Evolutionary conservation across 805 yeast genomes (phyloP).

Genomic region (Cyberlindnera galapagoensis): DNA sequence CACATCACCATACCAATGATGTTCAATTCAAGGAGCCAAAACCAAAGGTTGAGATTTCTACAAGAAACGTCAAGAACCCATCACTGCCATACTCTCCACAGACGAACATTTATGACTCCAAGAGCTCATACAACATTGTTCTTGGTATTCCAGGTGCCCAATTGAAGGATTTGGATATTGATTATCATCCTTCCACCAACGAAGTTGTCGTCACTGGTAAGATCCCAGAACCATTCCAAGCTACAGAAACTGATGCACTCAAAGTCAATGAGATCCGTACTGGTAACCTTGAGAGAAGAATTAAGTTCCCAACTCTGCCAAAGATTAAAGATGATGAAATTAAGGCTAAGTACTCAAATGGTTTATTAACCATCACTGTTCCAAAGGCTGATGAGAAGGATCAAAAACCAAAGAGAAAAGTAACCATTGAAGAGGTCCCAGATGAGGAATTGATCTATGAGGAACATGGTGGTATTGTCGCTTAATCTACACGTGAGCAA

Average conservation of each 20-base stretch:
- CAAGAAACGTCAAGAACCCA: constrained; percentile 21
- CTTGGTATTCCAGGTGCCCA: constrained; percentile 56
- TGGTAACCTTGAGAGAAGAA: constrained; percentile 51
- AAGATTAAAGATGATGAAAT: constrained; percentile 46
- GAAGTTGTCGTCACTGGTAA: constrained; percentile 49
- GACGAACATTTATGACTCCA: constrained; percentile 49
- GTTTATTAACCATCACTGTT: constrained; percentile 44
- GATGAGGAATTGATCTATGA: constrained; percentile 41
- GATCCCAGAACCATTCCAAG: constrained; percentile 20
- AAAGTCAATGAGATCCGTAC: constrained; percentile 48
- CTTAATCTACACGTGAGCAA: no score
- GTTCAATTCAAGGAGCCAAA: constrained; percentile 17
- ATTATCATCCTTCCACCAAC: constrained; percentile 51
- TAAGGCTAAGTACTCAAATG: constrained; percentile 47
- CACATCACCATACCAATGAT: constrained; percentile 20
- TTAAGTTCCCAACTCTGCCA: constrained; percentile 50
- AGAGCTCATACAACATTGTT: constrained; percentile 38
- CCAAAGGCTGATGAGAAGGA: constrained; percentile 37
- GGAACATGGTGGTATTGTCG: constrained; percentile 21
- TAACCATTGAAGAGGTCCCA: constrained; percentile 41
- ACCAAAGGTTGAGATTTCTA: constrained; percentile 24
- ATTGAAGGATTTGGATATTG: constrained; percentile 45
- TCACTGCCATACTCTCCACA: constrained; percentile 51
- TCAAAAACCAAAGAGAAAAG: constrained; percentile 37
- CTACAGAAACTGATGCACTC: constrained; percentile 28